Conservation (phyloP, 148 eudicot genomes). For the Simmondsia chinensis region DNA sequence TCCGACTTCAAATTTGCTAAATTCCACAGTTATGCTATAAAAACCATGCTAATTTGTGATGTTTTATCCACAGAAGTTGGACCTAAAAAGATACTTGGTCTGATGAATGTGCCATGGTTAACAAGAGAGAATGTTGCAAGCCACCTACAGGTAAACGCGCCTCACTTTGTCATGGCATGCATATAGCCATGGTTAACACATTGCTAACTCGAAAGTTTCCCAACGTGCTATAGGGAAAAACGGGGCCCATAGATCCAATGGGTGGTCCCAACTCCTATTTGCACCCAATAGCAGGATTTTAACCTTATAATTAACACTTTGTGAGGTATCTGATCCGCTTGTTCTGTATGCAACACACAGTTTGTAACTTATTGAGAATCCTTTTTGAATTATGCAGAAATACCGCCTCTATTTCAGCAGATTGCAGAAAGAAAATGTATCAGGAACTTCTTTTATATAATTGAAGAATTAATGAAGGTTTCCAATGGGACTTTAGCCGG, state of each 20-base stretch:
- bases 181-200: no score
- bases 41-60: no score
- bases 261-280: no score
- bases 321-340: no score
- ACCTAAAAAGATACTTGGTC: constrained; percentile 84
- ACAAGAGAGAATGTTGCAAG: constrained; percentile 98
- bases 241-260: no score
- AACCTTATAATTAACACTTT: no score
- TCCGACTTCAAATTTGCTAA: no score
- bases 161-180: background rate
- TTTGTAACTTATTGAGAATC: constrained; percentile 2
- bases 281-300: no score
- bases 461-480: constrained; percentile 39
- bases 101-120: constrained; percentile 84
- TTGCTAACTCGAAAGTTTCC: no score
- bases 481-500: constrained; percentile 21
- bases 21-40: no score
- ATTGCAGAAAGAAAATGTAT: constrained; percentile 51
- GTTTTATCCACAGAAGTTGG: constrained; percentile 73
- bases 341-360: background rate
- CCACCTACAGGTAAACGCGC: constrained; percentile 78
- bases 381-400: constrained; percentile 55
- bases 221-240: no score
- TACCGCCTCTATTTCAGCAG: constrained; percentile 84
- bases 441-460: constrained; percentile 35